Evolutionary conservation across 2,329 filamentous ascomycete genomes (phyloP).

Genomic region (Lachnellula cervina): DNA sequence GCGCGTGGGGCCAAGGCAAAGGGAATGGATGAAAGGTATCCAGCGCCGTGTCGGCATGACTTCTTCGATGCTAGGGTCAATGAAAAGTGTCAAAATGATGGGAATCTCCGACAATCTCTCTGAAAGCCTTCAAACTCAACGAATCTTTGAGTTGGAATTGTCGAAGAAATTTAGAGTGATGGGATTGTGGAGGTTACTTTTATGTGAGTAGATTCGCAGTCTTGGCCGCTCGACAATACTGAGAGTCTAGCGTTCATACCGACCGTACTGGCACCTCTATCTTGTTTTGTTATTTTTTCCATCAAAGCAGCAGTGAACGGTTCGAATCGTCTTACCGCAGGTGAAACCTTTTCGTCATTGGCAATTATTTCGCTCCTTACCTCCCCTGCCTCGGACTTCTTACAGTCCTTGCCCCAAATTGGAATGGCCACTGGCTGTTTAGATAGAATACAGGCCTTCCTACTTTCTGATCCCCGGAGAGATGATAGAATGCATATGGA

Average conservation of each 20-base stretch:
- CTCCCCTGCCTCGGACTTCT: conserved; percentile 9
- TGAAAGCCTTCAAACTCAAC: conserved; percentile 27
- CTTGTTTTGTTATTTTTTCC: conserved; percentile 12
- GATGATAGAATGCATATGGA: not conserved
- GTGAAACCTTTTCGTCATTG: conserved; percentile 12
- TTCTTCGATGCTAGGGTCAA: conserved; percentile 36
- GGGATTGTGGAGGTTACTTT: conserved; percentile 12
- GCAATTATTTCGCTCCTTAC: conserved; percentile 17
- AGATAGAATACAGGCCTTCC: conserved; percentile 13
- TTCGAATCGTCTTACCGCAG: conserved; percentile 4
- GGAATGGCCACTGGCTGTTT: conserved; percentile 13
- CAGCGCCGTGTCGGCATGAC: conserved; percentile 38
- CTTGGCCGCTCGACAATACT: conserved; percentile 41
- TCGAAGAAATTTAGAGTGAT: conserved; percentile 19
- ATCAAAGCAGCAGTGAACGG: conserved; percentile 12
- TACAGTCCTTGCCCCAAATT: conserved; percentile 11
- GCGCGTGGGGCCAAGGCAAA: conserved; percentile 17
- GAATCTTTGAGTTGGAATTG: conserved; percentile 14
- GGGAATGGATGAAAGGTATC: conserved; percentile 37
- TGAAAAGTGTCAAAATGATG: conserved; percentile 43
- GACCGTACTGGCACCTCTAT: conserved; percentile 8
- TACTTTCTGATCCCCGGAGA: conserved; percentile 5
- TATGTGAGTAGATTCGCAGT: conserved; percentile 42
- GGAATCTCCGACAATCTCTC: conserved; percentile 35
- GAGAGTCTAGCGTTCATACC: conserved; percentile 12